Evolutionary conservation across 2,329 filamentous ascomycete species (phyloP), one percentile per base, ranked within the genome.

Genomic region (Cladosporium sp.): DNA sequence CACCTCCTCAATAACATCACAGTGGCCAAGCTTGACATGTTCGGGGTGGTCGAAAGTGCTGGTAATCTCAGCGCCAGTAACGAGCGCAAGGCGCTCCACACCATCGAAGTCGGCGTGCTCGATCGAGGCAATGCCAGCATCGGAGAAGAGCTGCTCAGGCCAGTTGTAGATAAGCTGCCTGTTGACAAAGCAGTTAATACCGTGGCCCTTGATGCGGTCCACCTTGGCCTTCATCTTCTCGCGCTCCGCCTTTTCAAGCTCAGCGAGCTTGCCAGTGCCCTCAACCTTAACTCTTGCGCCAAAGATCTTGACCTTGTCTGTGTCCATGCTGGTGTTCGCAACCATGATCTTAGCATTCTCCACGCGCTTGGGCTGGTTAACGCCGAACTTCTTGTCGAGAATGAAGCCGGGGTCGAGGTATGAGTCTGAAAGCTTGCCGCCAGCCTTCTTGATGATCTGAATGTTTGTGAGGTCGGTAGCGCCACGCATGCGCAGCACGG

Each of bases 201-300:
- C 94, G 71, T 99, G 94, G 47, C 91, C 84, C 84, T 97, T 99
- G 80, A 99, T 99, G 76, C 91, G 93, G 63, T 99, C 94, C 45
- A 99, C 94, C 83, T 99, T 99, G 64, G 90, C 89, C 82, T 92
- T 95, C 94, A 99, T 99, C 86, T 97, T 97, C 69, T 99, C 94
- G 69, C 91, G 89, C 80, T 97, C 94, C 5, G 94, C 94, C 83
- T 95, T 96, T 76, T 99, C 94, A 56, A 99, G 81, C 70, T 99
- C 94, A n/a, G 94, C 94, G 50, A 99, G 83, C 81, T 97, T 97
- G 73, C 91, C 91, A 3, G 94, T 99, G 32, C 91, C 93, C 66
- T 90, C 89, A 60, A 99, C 94, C 83, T 97, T 97, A 69, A 99
- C 91, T 59, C 93, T 86, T 15, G 94, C 94, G 62, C 94, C 94